Evolutionary conservation across 2,329 filamentous ascomycete species (phyloP).

Genomic region (Penicillium sp.): DNA sequence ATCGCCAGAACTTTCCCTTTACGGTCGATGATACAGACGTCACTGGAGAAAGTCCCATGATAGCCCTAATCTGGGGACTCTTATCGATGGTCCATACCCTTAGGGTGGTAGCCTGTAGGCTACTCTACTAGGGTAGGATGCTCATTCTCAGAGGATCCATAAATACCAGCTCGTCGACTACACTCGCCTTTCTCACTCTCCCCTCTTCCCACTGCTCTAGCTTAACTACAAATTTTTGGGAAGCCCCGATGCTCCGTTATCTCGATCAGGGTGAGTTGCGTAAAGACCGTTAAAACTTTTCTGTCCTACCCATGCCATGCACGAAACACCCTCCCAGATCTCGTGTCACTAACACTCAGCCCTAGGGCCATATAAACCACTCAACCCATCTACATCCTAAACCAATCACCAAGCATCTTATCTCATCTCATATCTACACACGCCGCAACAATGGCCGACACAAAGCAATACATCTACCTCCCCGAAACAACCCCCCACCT

Average conservation of each 20-base stretch:
- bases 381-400: neutral
- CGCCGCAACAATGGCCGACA: neutral
- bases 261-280: neutral
- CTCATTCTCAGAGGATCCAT: neutral
- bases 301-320: neutral
- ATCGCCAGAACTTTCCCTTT: conserved; percentile 15
- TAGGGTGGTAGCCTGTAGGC: too few relatives aligned
- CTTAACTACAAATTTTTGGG: neutral
- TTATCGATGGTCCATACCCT: neutral
- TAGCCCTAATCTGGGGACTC: neutral
- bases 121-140: too few relatives aligned
- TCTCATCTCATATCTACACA: neutral
- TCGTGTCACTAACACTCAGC: neutral
- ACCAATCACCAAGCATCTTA: neutral
- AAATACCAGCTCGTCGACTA: neutral
- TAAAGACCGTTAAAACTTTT: neutral
- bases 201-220: neutral
- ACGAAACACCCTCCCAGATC: neutral
- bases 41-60: neutral
- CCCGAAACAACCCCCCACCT: conserved; percentile 28
- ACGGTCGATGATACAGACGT: conserved; percentile 1
- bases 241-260: neutral
- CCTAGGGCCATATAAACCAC: neutral
- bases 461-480: conserved; percentile 23
- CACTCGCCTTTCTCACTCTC: neutral